These are phyloP conservation scores for Linnemannia hyalina DNA, from an alignment of 192 early-diverging fungal species.

Conservation along the genomic window DNA sequence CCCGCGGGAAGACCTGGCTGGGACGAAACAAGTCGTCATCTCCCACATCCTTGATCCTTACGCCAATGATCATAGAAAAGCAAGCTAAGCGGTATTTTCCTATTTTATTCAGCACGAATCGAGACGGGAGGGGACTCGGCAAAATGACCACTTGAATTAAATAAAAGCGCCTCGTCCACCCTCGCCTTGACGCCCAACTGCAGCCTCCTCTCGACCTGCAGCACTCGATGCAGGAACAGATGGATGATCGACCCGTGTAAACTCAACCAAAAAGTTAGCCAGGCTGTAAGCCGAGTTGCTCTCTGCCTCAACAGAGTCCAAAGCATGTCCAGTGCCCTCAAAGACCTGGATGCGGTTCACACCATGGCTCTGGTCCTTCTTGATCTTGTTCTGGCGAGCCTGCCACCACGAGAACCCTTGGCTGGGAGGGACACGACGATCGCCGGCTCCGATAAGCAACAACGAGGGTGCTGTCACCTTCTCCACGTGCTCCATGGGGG, in stretches of 20 bases:
- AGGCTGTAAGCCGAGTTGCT: constrained; percentile 54
- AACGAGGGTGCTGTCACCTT: constrained; percentile 74
- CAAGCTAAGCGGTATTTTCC: background rate
- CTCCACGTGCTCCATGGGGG: constrained; percentile 68
- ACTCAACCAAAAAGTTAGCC: constrained; percentile 42
- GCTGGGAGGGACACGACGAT: constrained; percentile 80
- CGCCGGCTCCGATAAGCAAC: constrained; percentile 73
- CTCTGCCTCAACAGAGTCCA: constrained; percentile 73
- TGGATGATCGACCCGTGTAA: constrained; percentile 30
- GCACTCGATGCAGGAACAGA: background rate
- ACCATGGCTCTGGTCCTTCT: constrained; percentile 38
- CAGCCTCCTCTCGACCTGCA: background rate
- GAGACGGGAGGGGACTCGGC: background rate
- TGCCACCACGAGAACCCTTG: constrained; percentile 69
- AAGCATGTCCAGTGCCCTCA: constrained; percentile 69
- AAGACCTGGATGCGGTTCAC: constrained; percentile 67
- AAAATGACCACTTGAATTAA: background rate
- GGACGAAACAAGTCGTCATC: background rate
- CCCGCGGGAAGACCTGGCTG: too few species aligned
- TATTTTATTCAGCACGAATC: background rate
- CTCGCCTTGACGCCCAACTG: constrained; percentile 24
- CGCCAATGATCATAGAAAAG: background rate
- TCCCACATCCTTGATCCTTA: background rate
- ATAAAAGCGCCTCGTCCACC: constrained; percentile 40
- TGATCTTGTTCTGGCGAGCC: constrained; percentile 53